Base-by-base conservation (phyloP, 371 early-diverging fungal species). In the Lichtheimia ornata region DNA sequence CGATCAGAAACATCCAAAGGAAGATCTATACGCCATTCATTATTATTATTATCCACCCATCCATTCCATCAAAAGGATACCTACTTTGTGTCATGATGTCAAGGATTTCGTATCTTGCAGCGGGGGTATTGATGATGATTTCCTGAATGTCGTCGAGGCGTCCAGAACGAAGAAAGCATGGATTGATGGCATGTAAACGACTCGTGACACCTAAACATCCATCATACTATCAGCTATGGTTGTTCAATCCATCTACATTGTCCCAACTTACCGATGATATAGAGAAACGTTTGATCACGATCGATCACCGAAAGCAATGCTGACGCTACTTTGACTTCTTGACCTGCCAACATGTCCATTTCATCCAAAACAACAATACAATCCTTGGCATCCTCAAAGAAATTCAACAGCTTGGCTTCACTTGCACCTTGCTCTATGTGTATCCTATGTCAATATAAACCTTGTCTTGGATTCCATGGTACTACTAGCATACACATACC, bases 301-400 rank as follows among this genome's bases (percentile, higher is more conserved):
- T 88, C 88, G n/a, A 88, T 49, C 9, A 66, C 50, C n/a, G 62
- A 64, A 50, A 59, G 22, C 17, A 68, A 22, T 13, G 66, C 58
- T 9, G 73, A 72, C 5, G 61, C 56, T 55, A 74, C 61, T n/a
- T 76, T 67, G 25, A 56, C 57, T 58, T 72, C 79, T 7, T 62
- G 56, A 55, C 82, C 77, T 14, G 85, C 72, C 41, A 88, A 69
- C 63, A 86, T 78, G 56, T 88, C 89, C 12, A 87, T 71, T 59
- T 88, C 89, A 55, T 88, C 89, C 35, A 88, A 40, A 25, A 88
- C 74, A 25, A 85, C 30, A 13, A 87, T 73, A 1, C 44, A 61
- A 43, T 73, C 58, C 3, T 66, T 53, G 35, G 72, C 50, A 22
- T 73, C 63, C 9, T 63, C 52, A 64, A 86, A 85, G 11, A 83